Conservation (phyloP, 495 filamentous ascomycete genomes). For the Talaromyces wortmannii region DNA sequence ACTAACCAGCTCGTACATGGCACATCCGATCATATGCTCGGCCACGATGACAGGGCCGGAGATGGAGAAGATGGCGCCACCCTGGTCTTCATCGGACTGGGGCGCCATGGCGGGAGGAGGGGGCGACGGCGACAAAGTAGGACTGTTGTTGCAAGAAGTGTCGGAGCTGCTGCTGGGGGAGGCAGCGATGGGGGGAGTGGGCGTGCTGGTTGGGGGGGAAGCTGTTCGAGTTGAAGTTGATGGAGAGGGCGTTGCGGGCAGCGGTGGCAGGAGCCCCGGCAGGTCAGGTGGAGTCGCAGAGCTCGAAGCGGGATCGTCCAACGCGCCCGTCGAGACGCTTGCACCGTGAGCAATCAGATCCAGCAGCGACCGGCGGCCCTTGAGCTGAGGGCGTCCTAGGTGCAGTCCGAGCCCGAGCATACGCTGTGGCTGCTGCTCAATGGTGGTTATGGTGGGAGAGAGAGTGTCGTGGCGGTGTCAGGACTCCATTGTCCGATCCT, state of each 20-base stretch:
- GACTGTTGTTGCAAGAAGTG: not conserved
- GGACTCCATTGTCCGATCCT: too few species aligned
- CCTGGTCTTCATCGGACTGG: slow-evolving; percentile 42
- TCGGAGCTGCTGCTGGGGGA: not conserved
- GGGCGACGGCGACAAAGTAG: slow-evolving; percentile 15
- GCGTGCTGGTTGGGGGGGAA: slow-evolving; percentile 17
- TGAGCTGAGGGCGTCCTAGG: slow-evolving; percentile 46
- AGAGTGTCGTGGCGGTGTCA: too few species aligned
- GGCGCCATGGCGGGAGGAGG: slow-evolving; percentile 51
- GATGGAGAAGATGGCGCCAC: slow-evolving; percentile 49
- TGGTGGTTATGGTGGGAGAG: not conserved
- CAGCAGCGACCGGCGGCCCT: slow-evolving; percentile 64
- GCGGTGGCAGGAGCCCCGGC: slow-evolving; percentile 41
- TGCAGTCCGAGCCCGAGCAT: slow-evolving; percentile 51
- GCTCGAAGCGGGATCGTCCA: slow-evolving; percentile 7
- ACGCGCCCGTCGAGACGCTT: slow-evolving; percentile 13
- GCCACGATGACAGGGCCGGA: slow-evolving; percentile 89
- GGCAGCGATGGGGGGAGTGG: slow-evolving; percentile 2
- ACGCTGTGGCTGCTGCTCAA: not conserved
- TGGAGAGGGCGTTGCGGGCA: slow-evolving; percentile 39
- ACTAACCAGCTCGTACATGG: slow-evolving; percentile 96
- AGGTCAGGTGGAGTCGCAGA: slow-evolving; percentile 30
- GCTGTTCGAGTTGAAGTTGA: slow-evolving; percentile 28
- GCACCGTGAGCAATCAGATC: slow-evolving; percentile 54
- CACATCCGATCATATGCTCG: slow-evolving; percentile 97